These are phyloP conservation scores for Tolypocladium amazonense DNA, from an alignment of 2,329 filamentous ascomycete species.

Conservation along the genomic window DNA sequence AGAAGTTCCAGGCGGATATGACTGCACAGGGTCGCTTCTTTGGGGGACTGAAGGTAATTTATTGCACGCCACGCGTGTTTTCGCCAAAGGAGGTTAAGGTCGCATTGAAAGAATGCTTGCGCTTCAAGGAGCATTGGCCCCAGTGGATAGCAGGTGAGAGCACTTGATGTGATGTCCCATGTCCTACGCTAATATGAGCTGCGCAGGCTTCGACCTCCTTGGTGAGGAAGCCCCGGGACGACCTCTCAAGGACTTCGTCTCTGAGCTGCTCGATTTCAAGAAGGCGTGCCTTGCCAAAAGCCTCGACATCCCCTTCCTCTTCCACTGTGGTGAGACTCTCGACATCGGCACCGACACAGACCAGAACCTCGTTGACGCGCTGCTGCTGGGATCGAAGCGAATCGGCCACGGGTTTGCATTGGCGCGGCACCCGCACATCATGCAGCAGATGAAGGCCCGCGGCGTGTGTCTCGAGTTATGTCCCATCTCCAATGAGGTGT, in stretches of 20 bases:
- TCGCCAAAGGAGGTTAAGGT: conserved; percentile 30
- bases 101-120: conserved; percentile 50
- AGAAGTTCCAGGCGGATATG: conserved; percentile 29
- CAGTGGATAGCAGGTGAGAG: conserved; percentile 52
- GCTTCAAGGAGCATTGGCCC: conserved; percentile 45
- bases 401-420: conserved; percentile 68
- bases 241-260: conserved; percentile 45
- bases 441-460: conserved; percentile 52
- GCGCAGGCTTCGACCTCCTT: conserved; percentile 55
- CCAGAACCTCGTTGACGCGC: conserved; percentile 58
- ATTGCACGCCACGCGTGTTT: conserved; percentile 58
- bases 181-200: neutral
- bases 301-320: conserved; percentile 59
- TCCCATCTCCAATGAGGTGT: conserved; percentile 66
- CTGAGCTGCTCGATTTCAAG: conserved; percentile 46
- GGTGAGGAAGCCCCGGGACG: conserved; percentile 54
- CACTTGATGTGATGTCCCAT: neutral
- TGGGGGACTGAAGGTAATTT: conserved; percentile 59
- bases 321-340: conserved; percentile 68
- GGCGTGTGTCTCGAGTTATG: conserved; percentile 65
- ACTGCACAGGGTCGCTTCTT: conserved; percentile 29
- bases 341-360: conserved; percentile 54
- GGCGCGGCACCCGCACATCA: conserved; percentile 54
- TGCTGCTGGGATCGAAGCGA: conserved; percentile 54
- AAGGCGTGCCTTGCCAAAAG: conserved; percentile 33